These are phyloP conservation scores for Umbelopsis ramanniana DNA, from an alignment of 192 early-diverging fungal genomes.

Conservation along the genomic window DNA sequence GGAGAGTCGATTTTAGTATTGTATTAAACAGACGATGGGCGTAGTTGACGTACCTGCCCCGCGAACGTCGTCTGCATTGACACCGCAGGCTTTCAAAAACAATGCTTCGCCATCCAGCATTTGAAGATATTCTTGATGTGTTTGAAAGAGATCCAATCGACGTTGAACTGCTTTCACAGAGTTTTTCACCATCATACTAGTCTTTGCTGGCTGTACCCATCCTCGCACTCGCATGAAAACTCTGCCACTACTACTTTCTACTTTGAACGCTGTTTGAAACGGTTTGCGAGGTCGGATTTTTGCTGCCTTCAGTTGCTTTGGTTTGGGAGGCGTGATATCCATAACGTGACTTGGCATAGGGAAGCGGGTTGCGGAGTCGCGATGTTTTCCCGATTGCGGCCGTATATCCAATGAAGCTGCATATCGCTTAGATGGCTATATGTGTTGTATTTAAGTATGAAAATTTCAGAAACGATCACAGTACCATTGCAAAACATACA, in stretches of 20 bases:
- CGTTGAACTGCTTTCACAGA: constrained; percentile 38
- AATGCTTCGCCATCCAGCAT: constrained; percentile 43
- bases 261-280: constrained; percentile 13
- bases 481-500: background rate
- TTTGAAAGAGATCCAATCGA: constrained; percentile 40
- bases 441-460: background rate
- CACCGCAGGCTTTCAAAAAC: constrained; percentile 36
- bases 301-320: background rate
- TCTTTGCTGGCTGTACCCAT: constrained; percentile 44
- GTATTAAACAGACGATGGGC: background rate
- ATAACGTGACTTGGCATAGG: background rate
- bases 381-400: background rate
- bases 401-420: constrained; percentile 9
- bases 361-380: background rate
- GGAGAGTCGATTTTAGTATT: too few relatives aligned
- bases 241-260: constrained; percentile 40
- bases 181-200: constrained; percentile 56
- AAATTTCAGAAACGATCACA: too few relatives aligned
- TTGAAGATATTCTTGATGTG: constrained; percentile 31
- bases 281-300: background rate
- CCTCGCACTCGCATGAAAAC: constrained; percentile 46
- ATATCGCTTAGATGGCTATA: background rate
- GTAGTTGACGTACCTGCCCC: constrained; percentile 42
- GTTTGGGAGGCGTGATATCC: background rate
- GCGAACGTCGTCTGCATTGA: constrained; percentile 25